Evolutionary conservation across 2,329 filamentous ascomycete species (phyloP).

Genomic region (Penicillium sp.): DNA sequence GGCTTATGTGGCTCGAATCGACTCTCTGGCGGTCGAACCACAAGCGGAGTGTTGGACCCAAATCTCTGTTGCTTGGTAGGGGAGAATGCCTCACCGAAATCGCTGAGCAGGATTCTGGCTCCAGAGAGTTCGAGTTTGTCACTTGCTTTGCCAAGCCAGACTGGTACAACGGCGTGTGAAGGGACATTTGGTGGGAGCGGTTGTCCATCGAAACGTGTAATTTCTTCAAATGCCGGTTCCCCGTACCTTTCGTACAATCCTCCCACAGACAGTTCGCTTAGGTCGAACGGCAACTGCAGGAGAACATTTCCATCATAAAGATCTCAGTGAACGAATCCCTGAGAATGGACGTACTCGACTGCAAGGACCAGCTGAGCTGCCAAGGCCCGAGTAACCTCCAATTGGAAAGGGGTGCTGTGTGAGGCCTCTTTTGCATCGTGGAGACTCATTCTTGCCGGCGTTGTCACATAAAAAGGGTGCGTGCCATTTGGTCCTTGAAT

Average conservation of each 20-base stretch:
- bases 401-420: slow-evolving; percentile 16
- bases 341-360: slow-evolving; percentile 19
- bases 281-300: slow-evolving; percentile 19
- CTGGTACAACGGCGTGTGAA: slow-evolving; percentile 26
- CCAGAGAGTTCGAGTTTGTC: slow-evolving; percentile 30
- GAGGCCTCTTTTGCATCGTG: slow-evolving; percentile 15
- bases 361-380: slow-evolving; percentile 25
- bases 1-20: slow-evolving; percentile 35
- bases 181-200: slow-evolving; percentile 30
- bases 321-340: slow-evolving; percentile 36
- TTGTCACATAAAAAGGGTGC: slow-evolving; percentile 15
- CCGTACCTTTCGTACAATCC: slow-evolving; percentile 23
- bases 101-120: slow-evolving; percentile 28
- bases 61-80: slow-evolving; percentile 21
- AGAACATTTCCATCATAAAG: slow-evolving; percentile 39
- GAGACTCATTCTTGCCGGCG: slow-evolving; percentile 17
- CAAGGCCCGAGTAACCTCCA: slow-evolving; percentile 14
- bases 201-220: slow-evolving; percentile 24
- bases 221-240: slow-evolving; percentile 18
- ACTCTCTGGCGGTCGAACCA: slow-evolving; percentile 35
- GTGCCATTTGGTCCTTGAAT: slow-evolving; percentile 17
- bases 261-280: slow-evolving; percentile 19
- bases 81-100: slow-evolving; percentile 41
- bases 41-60: slow-evolving; percentile 32
- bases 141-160: slow-evolving; percentile 37